These are phyloP conservation scores for Rhizophora apiculata DNA, from an alignment of 345 rosid genomes.

Conservation along the genomic window DNA sequence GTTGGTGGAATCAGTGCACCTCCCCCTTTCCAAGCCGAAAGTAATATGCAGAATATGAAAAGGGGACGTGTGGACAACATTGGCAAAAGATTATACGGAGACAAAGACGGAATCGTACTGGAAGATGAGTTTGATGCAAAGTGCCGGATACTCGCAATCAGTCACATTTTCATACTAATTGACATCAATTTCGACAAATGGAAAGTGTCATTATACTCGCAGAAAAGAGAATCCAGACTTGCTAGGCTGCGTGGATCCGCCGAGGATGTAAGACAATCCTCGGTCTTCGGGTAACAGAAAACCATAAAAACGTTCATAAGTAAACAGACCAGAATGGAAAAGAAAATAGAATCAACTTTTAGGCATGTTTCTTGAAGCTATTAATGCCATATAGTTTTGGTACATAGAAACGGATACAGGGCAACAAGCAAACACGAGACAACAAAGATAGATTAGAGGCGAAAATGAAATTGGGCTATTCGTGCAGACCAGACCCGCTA, in stretches of 20 bases:
- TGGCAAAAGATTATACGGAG: not conserved
- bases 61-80: conserved; percentile 5
- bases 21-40: conserved; percentile 26
- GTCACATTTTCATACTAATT: not conserved
- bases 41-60: conserved; percentile 9
- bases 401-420: conserved; percentile 20
- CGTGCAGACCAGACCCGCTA: not conserved
- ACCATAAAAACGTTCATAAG: no score
- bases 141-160: not conserved
- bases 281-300: no score
- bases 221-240: no score
- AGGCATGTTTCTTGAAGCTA: conserved; percentile 6
- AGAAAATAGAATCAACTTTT: not conserved
- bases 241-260: no score
- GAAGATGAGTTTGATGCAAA: not conserved
- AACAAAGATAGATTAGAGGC: not conserved
- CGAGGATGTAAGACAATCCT: no score
- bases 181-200: no score
- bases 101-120: not conserved
- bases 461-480: conserved; percentile 3
- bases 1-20: conserved; percentile 17
- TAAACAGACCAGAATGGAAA: no score
- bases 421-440: conserved; percentile 8
- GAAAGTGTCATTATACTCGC: no score
- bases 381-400: conserved; percentile 10